Percentiles rank a stretch among this genome's conserved stretches.
These are phyloP conservation scores for Diaporthe humulicola DNA, from an alignment of 2,329 filamentous ascomycete species.

Conservation along the genomic window DNA sequence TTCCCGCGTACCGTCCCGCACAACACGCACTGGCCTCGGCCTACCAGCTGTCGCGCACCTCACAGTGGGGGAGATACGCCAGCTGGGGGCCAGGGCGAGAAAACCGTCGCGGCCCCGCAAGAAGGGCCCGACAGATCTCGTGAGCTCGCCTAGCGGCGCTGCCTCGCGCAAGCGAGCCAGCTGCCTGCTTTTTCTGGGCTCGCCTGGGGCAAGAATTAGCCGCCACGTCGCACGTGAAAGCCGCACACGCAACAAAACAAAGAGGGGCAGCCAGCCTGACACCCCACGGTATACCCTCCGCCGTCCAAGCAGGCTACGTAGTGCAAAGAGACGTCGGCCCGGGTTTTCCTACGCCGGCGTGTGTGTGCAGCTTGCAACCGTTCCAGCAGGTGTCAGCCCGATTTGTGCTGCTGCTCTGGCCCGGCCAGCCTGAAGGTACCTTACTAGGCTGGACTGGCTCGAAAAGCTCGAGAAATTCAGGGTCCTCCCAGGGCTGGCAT, in stretches of 20 bases:
- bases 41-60: not conserved
- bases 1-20: not conserved
- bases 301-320: conserved; percentile 10
- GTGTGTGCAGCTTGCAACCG: not conserved
- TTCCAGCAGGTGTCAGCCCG: conserved; percentile 7
- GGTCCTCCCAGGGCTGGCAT: conserved; percentile 23
- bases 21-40: not conserved
- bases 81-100: conserved; percentile 2
- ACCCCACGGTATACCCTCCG: not conserved
- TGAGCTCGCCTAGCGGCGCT: conserved; percentile 15
- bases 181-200: not conserved
- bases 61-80: not conserved
- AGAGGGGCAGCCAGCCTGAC: not conserved
- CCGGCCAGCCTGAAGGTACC: not conserved
- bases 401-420: not conserved
- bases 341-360: not conserved
- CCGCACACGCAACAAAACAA: not conserved
- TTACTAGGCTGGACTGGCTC: not conserved
- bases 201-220: not conserved
- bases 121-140: conserved; percentile 8
- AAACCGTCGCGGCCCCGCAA: not conserved
- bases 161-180: conserved; percentile 17
- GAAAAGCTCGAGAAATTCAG: not conserved
- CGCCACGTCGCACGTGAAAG: conserved; percentile 24
- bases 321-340: not conserved